Conservation (phyloP, 1,284 basidiomycete species). For the Boletus putidus region DNA sequence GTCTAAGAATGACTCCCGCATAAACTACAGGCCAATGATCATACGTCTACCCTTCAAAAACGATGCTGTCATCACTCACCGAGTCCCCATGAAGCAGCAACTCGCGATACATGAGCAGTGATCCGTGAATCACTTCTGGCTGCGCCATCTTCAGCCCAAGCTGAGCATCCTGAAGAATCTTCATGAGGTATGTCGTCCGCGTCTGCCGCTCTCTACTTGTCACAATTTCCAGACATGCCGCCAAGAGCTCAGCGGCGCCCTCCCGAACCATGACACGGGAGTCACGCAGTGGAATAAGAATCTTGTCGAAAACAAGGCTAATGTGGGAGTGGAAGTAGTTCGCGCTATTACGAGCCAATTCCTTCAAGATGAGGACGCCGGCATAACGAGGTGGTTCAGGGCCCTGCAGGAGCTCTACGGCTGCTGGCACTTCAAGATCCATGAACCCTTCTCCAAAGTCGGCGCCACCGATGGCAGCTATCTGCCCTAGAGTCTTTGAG, state of each 20-base stretch:
- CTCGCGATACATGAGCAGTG: conserved; percentile 89
- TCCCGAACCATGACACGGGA: conserved; percentile 84
- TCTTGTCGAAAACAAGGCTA: conserved; percentile 84
- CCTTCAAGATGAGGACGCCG: conserved; percentile 86
- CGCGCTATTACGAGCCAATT: conserved; percentile 84
- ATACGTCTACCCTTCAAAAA: conserved; percentile 7
- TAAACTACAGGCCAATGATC: conserved; percentile 60
- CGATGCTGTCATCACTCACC: conserved; percentile 46
- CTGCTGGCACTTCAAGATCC: conserved; percentile 81
- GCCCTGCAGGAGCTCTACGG: conserved; percentile 76
- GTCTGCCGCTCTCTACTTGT: conserved; percentile 68
- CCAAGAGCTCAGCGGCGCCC: conserved; percentile 86
- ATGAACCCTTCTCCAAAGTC: conserved; percentile 86
- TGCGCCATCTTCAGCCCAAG: conserved; percentile 79
- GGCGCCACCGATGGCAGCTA: conserved; percentile 77
- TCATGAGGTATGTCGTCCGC: conserved; percentile 67
- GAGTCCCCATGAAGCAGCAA: conserved; percentile 91
- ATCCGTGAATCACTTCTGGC: conserved; percentile 90
- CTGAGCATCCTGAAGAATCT: conserved; percentile 89
- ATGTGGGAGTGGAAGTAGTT: conserved; percentile 87
- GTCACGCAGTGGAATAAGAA: conserved; percentile 86
- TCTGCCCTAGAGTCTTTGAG: conserved; percentile 81
- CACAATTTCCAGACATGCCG: conserved; percentile 86
- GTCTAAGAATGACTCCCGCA: conserved; percentile 88
- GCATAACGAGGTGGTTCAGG: conserved; percentile 79